Conservation (phyloP, 345 rosid species). For the Physaria fendleri region DNA sequence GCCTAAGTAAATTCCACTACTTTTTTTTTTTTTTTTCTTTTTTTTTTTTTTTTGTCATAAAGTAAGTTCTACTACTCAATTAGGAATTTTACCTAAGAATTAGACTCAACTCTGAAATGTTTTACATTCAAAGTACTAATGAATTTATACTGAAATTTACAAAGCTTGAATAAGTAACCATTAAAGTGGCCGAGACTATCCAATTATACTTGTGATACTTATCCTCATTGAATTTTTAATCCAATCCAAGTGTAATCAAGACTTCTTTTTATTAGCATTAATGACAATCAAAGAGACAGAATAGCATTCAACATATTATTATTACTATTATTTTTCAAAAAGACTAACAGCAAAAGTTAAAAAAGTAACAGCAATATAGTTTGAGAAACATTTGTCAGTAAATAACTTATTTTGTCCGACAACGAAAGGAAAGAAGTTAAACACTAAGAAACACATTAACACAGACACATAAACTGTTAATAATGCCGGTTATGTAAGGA, state of each 20-base stretch:
- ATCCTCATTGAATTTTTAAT: neutral
- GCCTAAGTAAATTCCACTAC: no score
- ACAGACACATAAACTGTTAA: slow-evolving; percentile 1
- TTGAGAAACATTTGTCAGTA: slow-evolving; percentile 10
- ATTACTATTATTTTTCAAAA: no score
- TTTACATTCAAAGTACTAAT: neutral
- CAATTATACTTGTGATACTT: no score
- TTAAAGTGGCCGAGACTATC: no score
- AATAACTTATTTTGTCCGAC: neutral
- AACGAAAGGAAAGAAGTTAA: slow-evolving; percentile 1
- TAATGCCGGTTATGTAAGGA: neutral
- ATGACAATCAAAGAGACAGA: neutral
- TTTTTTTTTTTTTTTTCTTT: no score
- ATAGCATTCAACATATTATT: neutral
- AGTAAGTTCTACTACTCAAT: neutral
- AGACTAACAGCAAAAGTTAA: neutral
- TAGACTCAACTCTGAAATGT: neutral
- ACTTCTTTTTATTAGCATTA: slow-evolving; percentile 1
- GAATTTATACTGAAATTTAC: neutral
- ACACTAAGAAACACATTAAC: slow-evolving; percentile 15
- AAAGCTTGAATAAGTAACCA: no score
- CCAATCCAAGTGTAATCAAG: neutral
- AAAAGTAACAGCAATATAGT: neutral
- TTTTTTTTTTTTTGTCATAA: no score
- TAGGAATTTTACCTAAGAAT: neutral